Conservation (phyloP, 2,329 filamentous ascomycete species). For the Penicillium brevicompactum region DNA sequence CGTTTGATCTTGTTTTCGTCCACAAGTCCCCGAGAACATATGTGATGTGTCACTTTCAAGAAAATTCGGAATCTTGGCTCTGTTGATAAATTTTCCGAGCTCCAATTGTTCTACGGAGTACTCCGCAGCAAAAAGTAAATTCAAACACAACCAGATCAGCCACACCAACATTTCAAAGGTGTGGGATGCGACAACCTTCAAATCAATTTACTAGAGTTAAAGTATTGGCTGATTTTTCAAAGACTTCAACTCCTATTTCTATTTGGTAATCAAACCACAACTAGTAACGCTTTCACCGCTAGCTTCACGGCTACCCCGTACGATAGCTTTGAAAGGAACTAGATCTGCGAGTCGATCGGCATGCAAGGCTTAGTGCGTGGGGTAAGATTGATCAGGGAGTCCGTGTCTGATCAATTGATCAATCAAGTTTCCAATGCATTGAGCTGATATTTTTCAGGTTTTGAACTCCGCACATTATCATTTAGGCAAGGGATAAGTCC, state of each 20-base stretch:
- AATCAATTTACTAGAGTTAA: too few species aligned
- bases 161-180: too few species aligned
- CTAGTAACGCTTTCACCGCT: neutral
- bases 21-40: too few species aligned
- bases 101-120: too few species aligned
- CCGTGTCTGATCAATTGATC: neutral
- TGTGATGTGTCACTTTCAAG: too few species aligned
- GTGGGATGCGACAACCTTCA: too few species aligned
- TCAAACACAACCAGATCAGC: too few species aligned
- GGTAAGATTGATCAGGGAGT: neutral
- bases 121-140: too few species aligned
- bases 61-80: too few species aligned
- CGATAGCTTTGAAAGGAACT: neutral
- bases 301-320: neutral
- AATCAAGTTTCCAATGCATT: neutral
- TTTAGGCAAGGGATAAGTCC: neutral
- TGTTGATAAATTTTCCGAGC: too few species aligned
- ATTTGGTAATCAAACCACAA: neutral
- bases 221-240: too few species aligned
- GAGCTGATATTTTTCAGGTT: neutral
- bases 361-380: neutral
- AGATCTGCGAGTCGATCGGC: neutral
- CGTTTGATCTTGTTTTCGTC: too few species aligned
- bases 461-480: neutral
- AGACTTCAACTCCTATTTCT: neutral